Evolutionary conservation across 2,329 filamentous ascomycete genomes (phyloP), one percentile per base, ranked within the genome.

Genomic region (Phialocephala subalpina): DNA sequence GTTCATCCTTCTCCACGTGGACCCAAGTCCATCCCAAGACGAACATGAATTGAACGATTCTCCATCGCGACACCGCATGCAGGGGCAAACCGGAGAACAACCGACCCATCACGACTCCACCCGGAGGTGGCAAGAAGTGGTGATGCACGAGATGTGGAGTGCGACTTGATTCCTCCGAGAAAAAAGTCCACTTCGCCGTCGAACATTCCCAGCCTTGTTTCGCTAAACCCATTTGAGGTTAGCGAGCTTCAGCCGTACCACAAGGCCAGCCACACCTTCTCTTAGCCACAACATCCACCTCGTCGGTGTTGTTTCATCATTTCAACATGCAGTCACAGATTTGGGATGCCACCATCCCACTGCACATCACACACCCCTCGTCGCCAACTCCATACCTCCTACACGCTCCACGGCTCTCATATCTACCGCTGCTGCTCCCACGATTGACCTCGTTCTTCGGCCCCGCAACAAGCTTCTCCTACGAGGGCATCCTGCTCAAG

Each of bases 401-500:
- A 67, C 84, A 87, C 56, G 84, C 84, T 62, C 87, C 89, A 6
- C 86, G 90, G 29, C 79, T 92, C 40, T 90, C 89, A 11, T 92
- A 92, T 78, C 82, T 92, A 0, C 87, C 89, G 6, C 85, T 91
- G 57, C 81, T 92, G 29, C 82, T 91, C 3, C 84, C 86, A 18
- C 84, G 82, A 63, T 79, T 92, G 7, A 86, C 87, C 70, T 79
- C 82, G 58, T 92, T 92, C 80, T 92, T 91, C 75, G 89, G 69
- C 83, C 87, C 3, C 78, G 83, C 52, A 80, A 84, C 75, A 7
- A 79, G 78, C 67, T 86, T 93, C 69, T 88, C 86, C 1, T 90
- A 88, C 73, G 87, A 92, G 75, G 84, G 82, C 16, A 89, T 92
- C 18, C 86, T 88, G 2, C 77, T 92, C 69, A 92, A 91, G 80